Evolutionary conservation across 2,329 filamentous ascomycete genomes (phyloP), one percentile per base, ranked within the genome.

Genomic region (Remersonia thermophila): DNA sequence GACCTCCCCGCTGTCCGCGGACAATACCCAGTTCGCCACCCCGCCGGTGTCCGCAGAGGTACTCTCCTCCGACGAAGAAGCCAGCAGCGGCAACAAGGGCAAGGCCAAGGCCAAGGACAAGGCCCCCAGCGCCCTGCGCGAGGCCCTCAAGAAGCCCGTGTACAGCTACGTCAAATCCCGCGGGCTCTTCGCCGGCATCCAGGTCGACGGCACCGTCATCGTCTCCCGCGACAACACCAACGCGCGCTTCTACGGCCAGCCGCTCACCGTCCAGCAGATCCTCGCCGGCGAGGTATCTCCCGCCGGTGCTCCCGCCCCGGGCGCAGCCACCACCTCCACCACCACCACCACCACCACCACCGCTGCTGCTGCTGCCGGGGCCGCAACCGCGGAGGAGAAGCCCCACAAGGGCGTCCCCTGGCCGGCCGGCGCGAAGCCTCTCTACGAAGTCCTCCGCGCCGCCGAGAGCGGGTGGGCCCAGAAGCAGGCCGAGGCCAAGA

Each of bases 211-310:
- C 17, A 93, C 85, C 0, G 73, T 93, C 9, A 69, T 94, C 33
- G 82, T 89, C 17, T 83, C 93, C 57, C 74, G 86, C 34, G 79
- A 73, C n/a, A 83, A 89, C 39, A 87, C 89, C 52, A 95, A 95
- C 51, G 80, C 84, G 35, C 72, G 73, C 5, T 94, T 94, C 52
- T 94, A 93, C 55, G 80, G 80, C 15, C 67, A 81, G n/a, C 47
- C 52, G 4, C 51, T 72, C 16, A 47, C 60, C 0, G 66, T 65
- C 1, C 56, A 62, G 16, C 57, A 59, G 41, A 71, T 73, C 36
- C 52, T 73, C 10, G 56, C 53, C 3, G 67, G 66, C 16, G 58
- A 65, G 28, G 61, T 67, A n/a, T n/a, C n/a, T 0, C 48, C 55
- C 0, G 33, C 45, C 6, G 20, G 5, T 23, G 20, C 20, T 23